These are phyloP conservation scores for Penicillium canescens DNA, from an alignment of 495 filamentous ascomycete genomes.

Conservation along the genomic window DNA sequence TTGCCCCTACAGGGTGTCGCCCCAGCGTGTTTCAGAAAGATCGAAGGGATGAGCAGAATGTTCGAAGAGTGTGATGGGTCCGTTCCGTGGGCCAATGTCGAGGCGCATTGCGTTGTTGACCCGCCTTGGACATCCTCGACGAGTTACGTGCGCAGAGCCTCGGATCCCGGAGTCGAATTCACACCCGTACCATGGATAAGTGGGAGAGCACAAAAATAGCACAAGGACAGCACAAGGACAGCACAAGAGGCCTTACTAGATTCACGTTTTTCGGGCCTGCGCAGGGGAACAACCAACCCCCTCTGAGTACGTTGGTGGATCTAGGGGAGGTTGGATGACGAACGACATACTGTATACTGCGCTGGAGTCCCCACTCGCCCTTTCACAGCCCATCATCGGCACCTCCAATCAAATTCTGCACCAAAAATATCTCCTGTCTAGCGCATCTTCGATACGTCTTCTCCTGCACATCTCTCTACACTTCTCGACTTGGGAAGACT, in stretches of 20 bases:
- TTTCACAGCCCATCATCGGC: constrained; percentile 12
- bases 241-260: too few relatives aligned
- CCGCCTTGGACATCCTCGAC: constrained; percentile 20
- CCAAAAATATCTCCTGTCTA: constrained; percentile 31
- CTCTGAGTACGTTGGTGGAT: constrained; percentile 22
- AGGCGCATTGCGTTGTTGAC: constrained; percentile 19
- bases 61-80: constrained; percentile 19
- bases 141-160: constrained; percentile 17
- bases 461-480: neutral
- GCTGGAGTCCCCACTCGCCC: constrained; percentile 16
- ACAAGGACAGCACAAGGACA: too few relatives aligned
- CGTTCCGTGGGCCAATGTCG: constrained; percentile 16
- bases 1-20: constrained; percentile 1
- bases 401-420: constrained; percentile 24
- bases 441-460: constrained; percentile 6
- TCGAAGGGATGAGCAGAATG: constrained; percentile 4
- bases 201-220: too few relatives aligned
- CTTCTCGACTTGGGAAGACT: neutral
- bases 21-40: neutral
- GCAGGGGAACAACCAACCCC: constrained; percentile 9
- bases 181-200: neutral
- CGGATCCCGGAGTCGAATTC: constrained; percentile 9
- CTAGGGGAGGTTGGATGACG: constrained; percentile 15
- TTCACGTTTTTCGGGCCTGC: neutral
- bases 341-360: constrained; percentile 12